Conservation (phyloP, 768 basidiomycete genomes). For the Suillus spraguei region DNA sequence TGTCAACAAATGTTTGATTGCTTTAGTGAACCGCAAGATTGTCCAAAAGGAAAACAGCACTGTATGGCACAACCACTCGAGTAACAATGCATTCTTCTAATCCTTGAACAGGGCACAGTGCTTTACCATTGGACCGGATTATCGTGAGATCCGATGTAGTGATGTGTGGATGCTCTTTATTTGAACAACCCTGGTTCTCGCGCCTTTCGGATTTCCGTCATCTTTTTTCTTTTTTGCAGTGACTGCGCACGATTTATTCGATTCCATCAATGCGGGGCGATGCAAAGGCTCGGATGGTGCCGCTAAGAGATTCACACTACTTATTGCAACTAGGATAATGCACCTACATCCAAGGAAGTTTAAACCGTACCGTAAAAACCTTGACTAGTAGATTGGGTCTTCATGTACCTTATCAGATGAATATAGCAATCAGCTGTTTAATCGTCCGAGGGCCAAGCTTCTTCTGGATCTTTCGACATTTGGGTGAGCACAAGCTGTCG, state of each 20-base stretch:
- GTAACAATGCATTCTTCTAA: neutral
- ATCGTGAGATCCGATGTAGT: constrained; percentile 22
- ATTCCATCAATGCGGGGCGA: neutral
- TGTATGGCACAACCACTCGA: constrained; percentile 35
- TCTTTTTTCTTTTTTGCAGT: neutral
- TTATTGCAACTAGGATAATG: neutral
- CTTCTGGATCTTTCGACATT: too few relatives aligned
- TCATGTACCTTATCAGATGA: too few relatives aligned
- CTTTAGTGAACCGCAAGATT: constrained; percentile 84
- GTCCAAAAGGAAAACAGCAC: constrained; percentile 74
- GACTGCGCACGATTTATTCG: too few relatives aligned
- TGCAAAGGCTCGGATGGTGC: neutral
- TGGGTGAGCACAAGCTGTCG: too few relatives aligned
- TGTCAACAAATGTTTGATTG: constrained; percentile 93
- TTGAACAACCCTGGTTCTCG: neutral
- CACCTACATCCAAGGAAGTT: neutral
- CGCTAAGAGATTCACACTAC: neutral
- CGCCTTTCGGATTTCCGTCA: neutral
- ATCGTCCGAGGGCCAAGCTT: too few relatives aligned
- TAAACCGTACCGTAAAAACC: neutral
- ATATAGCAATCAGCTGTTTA: too few relatives aligned
- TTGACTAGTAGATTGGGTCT: neutral
- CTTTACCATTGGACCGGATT: constrained; percentile 72
- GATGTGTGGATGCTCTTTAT: neutral
- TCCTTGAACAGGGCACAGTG: constrained; percentile 53